A percentile compares a stretch with the other conserved stretches of the same genome.
phyloP scores from a whole-genome alignment of 352 stramenopile species.

The Globisporangium parvum region DNA sequence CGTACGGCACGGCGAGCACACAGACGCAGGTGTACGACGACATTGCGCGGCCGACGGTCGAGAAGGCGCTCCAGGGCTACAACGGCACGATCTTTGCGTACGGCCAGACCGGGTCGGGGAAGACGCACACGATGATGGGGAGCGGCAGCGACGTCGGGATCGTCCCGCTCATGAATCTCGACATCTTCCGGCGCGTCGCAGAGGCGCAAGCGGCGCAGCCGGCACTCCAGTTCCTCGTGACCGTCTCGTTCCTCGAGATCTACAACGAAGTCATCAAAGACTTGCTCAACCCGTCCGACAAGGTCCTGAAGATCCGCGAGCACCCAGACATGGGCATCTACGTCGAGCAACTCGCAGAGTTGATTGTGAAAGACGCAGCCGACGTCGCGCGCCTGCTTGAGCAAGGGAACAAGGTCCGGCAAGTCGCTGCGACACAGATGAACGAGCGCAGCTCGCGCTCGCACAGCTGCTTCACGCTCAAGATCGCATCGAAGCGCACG shows the following conservation, averaged over 20 bases:
- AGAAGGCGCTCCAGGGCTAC: conserved; percentile 73
- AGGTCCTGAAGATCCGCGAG: conserved; percentile 90
- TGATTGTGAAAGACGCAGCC: conserved; percentile 72
- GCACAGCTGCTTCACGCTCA: conserved; percentile 91
- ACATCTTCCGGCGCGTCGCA: conserved; percentile 71
- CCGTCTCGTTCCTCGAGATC: conserved; percentile 93
- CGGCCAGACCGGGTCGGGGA: conserved; percentile 72
- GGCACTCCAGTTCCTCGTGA: conserved; percentile 79
- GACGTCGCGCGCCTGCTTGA: conserved; percentile 82
- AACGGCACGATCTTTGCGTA: conserved; percentile 81
- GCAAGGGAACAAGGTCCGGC: conserved; percentile 84
- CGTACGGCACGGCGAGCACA: conserved; percentile 66
- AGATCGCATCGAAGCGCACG: conserved; percentile 79
- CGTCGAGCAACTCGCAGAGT: conserved; percentile 86
- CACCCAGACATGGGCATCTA: conserved; percentile 92
- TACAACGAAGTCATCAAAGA: conserved; percentile 95
- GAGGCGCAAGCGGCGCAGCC: conserved; percentile 21
- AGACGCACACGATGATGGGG: conserved; percentile 89
- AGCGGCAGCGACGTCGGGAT: conserved; percentile 69
- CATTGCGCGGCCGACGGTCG: conserved; percentile 68
- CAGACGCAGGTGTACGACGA: conserved; percentile 79
- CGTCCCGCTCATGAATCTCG: conserved; percentile 84
- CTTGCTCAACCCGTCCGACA: conserved; percentile 89
- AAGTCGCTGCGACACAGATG: conserved; percentile 89
- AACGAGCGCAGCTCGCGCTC: conserved; percentile 87